Base-by-base conservation (phyloP, 2,329 filamentous ascomycete genomes). In the Paradendryphiella salina region DNA sequence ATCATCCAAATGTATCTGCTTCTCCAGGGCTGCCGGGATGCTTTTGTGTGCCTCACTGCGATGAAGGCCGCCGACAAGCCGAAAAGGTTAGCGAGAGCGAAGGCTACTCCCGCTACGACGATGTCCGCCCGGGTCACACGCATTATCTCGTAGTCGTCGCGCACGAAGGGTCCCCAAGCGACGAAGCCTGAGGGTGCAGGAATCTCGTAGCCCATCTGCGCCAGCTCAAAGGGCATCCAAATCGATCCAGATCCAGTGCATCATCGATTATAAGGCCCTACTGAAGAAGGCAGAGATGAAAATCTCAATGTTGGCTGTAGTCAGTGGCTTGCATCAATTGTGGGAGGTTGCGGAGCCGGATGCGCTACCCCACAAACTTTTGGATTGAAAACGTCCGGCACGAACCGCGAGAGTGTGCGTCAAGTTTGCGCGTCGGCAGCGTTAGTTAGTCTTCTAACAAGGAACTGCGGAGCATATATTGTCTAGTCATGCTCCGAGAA, bases 1-100 rank as follows among this genome's bases (percentile, higher is more conserved):
- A 80, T 71, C 74, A 80, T 75, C 67, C 73, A 75, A 0, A 80
- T 67, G 46, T 79, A 79, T 0, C 62, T 54, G 41, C 75, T 77
- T 13, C 55, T 57, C 32, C 55, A 52, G 6, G 67, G 53, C 47
- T 33, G 46, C 4, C 58, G 57, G 20, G 60, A 63, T 11, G 48
- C 36, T 46, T 39, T 64, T 39, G 45, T 73, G 55, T 59, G 69
- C 46, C 10, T 50, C 21, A 54, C 36, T 6, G 67, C 73, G 31
- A 64, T 55, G 44, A 69, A 76, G 29, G 71, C 60, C 5, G 69
- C 64, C 9, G 53, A 38, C 10, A 56, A 35, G 3, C 56, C 64
- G 48, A 66, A 64, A 5, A 63, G 1, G 7, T 57, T 52, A 8
- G 64, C 54, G 4, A 68, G 23, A 1, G 50, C 57, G 36, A 66